Conservation (phyloP, 495 filamentous ascomycete genomes). For the Ascodesmis nigricans region DNA sequence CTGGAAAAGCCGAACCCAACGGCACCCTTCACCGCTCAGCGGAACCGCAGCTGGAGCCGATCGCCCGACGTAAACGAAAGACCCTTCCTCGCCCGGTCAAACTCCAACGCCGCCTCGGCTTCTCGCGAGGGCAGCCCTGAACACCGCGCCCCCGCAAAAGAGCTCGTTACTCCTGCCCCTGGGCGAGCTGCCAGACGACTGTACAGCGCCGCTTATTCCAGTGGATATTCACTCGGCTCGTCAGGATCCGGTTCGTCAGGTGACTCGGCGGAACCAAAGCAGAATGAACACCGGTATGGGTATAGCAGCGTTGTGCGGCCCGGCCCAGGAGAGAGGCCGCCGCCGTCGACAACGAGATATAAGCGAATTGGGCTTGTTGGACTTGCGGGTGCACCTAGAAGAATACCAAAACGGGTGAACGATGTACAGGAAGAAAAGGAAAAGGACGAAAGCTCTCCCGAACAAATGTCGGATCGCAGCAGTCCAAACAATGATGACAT, state of each 20-base stretch:
- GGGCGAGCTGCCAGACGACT: conserved; percentile 12
- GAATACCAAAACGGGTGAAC: conserved; percentile 17
- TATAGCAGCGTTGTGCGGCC: conserved; percentile 13
- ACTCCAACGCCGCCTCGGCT: background rate
- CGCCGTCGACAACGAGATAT: conserved; percentile 18
- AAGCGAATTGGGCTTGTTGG: conserved; percentile 19
- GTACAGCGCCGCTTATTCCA: conserved; percentile 4
- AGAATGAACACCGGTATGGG: conserved; percentile 7
- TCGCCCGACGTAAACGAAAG: conserved; percentile 11
- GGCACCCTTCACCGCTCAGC: conserved; percentile 1
- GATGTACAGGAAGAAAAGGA: conserved; percentile 12
- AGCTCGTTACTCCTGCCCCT: conserved; percentile 18
- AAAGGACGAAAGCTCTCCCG: background rate
- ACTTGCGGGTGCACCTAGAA: conserved; percentile 17
- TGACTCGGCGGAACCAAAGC: conserved; percentile 9
- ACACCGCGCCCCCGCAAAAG: conserved; percentile 10
- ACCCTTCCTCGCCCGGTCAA: too few species aligned
- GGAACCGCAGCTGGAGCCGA: conserved; percentile 17
- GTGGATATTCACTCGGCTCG: conserved; percentile 1
- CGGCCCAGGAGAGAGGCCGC: conserved; percentile 3
- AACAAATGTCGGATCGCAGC: background rate
- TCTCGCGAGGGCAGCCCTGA: conserved; percentile 12
- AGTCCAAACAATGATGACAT: background rate
- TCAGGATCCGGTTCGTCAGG: conserved; percentile 12
- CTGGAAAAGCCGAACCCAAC: background rate